These are phyloP conservation scores for Chrysanthemum makinoi DNA, from an alignment of 129 eudicot species.

Conservation along the genomic window DNA sequence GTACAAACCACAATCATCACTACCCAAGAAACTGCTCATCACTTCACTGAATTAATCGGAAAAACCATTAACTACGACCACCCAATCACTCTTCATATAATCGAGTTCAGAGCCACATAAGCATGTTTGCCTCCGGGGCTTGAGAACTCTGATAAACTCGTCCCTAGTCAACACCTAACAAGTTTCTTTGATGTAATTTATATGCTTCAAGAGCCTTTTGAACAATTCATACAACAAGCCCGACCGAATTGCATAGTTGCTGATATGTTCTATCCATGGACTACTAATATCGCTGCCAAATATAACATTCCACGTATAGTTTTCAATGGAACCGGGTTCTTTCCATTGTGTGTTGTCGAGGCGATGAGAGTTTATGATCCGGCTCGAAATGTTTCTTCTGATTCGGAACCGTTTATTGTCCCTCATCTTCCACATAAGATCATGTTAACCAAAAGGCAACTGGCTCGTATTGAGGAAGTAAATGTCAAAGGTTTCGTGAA, in stretches of 20 bases:
- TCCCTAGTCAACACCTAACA: conserved; percentile 12
- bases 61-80: conserved; percentile 22
- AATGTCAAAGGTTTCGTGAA: conserved; percentile 6
- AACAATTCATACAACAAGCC: conserved; percentile 34
- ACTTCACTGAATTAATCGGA: conserved; percentile 32
- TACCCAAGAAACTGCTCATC: conserved; percentile 39
- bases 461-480: conserved; percentile 11
- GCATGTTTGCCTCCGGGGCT: conserved; percentile 37
- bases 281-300: conserved; percentile 51
- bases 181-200: conserved; percentile 24
- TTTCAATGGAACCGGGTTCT: conserved; percentile 55
- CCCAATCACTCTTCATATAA: too few species aligned
- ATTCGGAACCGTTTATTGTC: conserved; percentile 44
- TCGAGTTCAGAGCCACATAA: conserved; percentile 32
- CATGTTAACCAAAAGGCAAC: conserved; percentile 33
- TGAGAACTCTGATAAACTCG: conserved; percentile 38
- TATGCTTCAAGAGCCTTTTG: conserved; percentile 54
- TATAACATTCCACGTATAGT: conserved; percentile 59
- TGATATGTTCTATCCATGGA: conserved; percentile 57
- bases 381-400: conserved; percentile 30
- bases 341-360: conserved; percentile 36
- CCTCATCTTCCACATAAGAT: conserved; percentile 63
- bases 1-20: conserved; percentile 31
- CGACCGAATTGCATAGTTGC: conserved; percentile 45
- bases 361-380: conserved; percentile 31